Base-by-base conservation (phyloP, 768 basidiomycete genomes). In the Cystobasidium onofrii region DNA sequence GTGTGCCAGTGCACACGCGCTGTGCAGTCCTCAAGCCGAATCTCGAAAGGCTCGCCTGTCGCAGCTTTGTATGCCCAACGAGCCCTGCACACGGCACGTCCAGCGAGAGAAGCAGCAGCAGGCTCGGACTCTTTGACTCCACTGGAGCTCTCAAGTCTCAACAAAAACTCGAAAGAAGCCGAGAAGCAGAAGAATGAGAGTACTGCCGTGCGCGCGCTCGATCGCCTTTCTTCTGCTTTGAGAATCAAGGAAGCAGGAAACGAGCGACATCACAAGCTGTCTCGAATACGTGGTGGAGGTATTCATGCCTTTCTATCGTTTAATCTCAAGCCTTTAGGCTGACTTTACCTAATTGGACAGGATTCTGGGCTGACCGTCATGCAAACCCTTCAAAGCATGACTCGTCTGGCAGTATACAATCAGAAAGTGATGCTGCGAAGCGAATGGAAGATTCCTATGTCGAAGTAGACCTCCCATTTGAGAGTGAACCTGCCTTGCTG, bases 391-490 rank as follows among this genome's bases (percentile, higher is more conserved):
- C 43, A 33, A 36, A 67, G 17, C 29, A 7, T 29, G 23, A 60
- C 33, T 36, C 63, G 23, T 12, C 23, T 13, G 17, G 34, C 33
- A 64, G 17, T 43, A 13, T 36, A 15, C 2, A 7, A 10, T 20
- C 63, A 23, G 33, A 41, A 39, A 39, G 63, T 46, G 63, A 36
- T 46, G 43, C 33, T 7, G 41, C 29, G 20, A 57, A 39, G 29
- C 52, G 55, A 33, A 52, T 54, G 25, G 20, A 54, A 54, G 76
- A 75, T 33, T 78, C 76, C 25, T 78, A 74, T 61, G 74, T 76
- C 34, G 46, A 62, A 55, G 44, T 76, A 27, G 75, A 75, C 23
- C 70, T 77, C 29, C 64, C 1, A 0, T 77, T 77, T 72, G 76
- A 76, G 6, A 7, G 39, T 20, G 69, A 76, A 52, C 34, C 54